phyloP scores from a whole-genome alignment of 1,284 basidiomycete species.

The Mycena sp. region DNA sequence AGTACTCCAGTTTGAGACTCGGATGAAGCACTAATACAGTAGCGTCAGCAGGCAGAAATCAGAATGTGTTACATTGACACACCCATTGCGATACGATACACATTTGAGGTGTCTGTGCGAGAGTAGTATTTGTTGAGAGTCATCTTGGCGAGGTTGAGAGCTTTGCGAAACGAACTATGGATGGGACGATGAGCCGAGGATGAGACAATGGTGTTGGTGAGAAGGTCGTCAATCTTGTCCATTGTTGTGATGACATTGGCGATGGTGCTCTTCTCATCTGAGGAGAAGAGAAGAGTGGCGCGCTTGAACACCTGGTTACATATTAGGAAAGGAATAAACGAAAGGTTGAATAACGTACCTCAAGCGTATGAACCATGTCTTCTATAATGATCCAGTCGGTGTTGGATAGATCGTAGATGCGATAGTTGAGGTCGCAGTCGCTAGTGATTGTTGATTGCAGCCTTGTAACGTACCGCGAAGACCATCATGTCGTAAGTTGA shows the following conservation, averaged over 20 bases:
- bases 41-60: background rate
- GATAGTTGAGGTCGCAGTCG: no score
- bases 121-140: background rate
- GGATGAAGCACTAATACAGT: background rate
- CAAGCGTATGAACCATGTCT: no score
- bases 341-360: no score
- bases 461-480: no score
- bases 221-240: no score
- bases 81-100: background rate
- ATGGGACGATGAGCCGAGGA: background rate
- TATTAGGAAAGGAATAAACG: no score
- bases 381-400: no score
- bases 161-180: background rate
- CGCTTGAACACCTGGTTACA: no score
- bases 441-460: no score
- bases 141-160: background rate
- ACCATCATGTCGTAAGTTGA: no score
- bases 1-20: background rate
- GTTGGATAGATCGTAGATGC: no score
- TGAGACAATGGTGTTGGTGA: background rate
- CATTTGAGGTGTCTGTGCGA: background rate
- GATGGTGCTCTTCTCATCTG: background rate
- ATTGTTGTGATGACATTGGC: background rate
- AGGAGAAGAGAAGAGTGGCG: background rate
- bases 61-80: background rate